Base-by-base conservation (phyloP, 805 yeast genomes). In the Saccharomycopsis amapae region DNA sequence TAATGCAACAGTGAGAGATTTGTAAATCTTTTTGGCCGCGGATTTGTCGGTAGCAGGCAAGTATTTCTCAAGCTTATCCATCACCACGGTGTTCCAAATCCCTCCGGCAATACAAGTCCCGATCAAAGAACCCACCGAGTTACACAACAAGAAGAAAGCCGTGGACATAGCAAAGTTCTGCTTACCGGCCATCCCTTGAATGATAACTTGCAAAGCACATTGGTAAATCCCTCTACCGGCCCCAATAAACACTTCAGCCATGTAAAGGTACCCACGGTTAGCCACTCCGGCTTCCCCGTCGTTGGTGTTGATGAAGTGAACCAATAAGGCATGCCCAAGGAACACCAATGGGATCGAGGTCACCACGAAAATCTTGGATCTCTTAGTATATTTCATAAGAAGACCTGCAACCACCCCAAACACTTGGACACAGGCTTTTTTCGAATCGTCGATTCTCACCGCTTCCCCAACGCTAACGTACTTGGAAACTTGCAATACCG, bases 151-250 rank as follows among this genome's bases (percentile, higher is more conserved):
- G 50, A 58, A 60, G 50, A 61, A 57, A 5, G 63, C 60, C 12
- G 63, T 60, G 4, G 62, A 57, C 59, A 60, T 60, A 17, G 63
- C 62, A 37, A 57, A 52, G 39, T 59, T 58, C n/a, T 51, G 52
- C 32, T 49, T 50, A 32, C 62, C 62, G 9, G 59, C 59, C 44
- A 53, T 49, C 24, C 59, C 63, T 45, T 61, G 64, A 20, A 60
- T 48, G 12, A 45, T 55, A 12, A 58, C 62, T 48, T 58, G 59
- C 10, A 55, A 43, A 15, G 62, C 52, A 34, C 55, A 43, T 38
- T 44, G 53, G 46, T 53, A 59, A 31, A 56, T 42, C 37, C 59
- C 64, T 53, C 61, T 55, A 12, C 60, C 62, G 28, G 53, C 49
- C 45, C 64, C 64, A 25, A 55, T 53, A 44, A 58, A 52, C n/a